Evolutionary conservation across 306 rosid genomes (phyloP).

Genomic region (Urtica urens): DNA sequence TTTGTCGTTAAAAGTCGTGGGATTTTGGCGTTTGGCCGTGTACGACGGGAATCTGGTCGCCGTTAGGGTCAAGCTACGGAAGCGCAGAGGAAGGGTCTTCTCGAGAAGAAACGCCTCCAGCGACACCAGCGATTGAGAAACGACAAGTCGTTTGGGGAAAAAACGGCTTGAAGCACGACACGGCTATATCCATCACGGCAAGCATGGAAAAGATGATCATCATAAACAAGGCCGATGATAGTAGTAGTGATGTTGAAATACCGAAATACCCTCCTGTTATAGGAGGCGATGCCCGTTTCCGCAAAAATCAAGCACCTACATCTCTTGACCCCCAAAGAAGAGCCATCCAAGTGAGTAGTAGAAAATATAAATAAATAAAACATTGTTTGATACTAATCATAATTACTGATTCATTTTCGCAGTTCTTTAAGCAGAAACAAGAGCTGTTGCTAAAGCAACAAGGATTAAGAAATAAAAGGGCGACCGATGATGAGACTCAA

Average conservation of each 20-base stretch:
- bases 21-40: conserved; percentile 31
- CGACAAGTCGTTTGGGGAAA: conserved; percentile 14
- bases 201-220: conserved; percentile 36
- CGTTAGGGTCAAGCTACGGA: conserved; percentile 32
- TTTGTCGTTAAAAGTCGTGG: conserved; percentile 26
- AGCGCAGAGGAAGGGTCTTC: conserved; percentile 34
- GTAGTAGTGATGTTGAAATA: conserved; percentile 15
- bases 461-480: conserved; percentile 1
- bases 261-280: background rate
- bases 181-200: conserved; percentile 8
- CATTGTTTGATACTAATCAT: too few species aligned
- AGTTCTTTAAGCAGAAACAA: conserved; percentile 19
- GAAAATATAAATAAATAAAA: background rate
- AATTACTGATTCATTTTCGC: too few species aligned
- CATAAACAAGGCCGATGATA: too few species aligned
- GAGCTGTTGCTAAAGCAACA: conserved; percentile 24
- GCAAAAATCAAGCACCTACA: conserved; percentile 6
- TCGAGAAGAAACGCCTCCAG: conserved; percentile 21
- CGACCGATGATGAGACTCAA: background rate
- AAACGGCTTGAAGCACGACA: too few species aligned
- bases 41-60: conserved; percentile 28
- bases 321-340: conserved; percentile 29
- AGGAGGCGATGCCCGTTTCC: background rate
- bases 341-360: conserved; percentile 35
- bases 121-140: conserved; percentile 24